Base-by-base conservation (phyloP, 2,329 filamentous ascomycete species). In the Talaromyces amestolkiae region DNA sequence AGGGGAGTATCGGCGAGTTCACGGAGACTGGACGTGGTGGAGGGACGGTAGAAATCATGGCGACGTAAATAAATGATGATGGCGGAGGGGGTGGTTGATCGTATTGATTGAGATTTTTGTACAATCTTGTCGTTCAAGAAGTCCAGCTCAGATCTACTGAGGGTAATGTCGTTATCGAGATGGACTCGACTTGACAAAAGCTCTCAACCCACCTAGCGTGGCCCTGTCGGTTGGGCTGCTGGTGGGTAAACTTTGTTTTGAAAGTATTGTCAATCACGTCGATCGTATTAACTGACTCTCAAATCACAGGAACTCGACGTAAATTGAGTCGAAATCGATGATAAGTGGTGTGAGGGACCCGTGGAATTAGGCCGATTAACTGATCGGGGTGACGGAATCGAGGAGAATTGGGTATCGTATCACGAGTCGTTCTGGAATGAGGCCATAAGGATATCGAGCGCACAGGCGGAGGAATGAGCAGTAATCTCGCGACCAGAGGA, bases 1-100 rank as follows among this genome's bases (percentile, higher is more conserved):
- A 71, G 19, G 67, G 61, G 65, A 70, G 72, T 22, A 69, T 70
- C 65, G 76, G 67, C 8, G 73, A 74, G 68, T 75, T 75, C 66
- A 76, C 73, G 10, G 74, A 77, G 31, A 74, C 71, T 1, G 74
- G 73, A 51, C 72, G 72, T 31, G 73, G 70, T 37, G 72, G 74
- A 66, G 74, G 73, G 35, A 75, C 69, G 33, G 74, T 68, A 33
- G 74, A 71, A 49, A 76, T 69, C 72, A 75, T 75, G 68, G n/a
- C 31, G 53, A 35, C n/a, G 31, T 15, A 24, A 31, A 56, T 37
- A 15, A 27, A 22, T 17, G 27, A 45, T 39, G 37, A 43, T 59
- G 15, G 17, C n/a, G 2, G 17, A 27, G 17, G 31, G 22, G 15
- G 1, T 22, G 53, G 11, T 56, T 15, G 37, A 33, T n/a, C 15